These are phyloP conservation scores for Austroboletus niveus DNA, from an alignment of 1,284 basidiomycete genomes.

Conservation along the genomic window DNA sequence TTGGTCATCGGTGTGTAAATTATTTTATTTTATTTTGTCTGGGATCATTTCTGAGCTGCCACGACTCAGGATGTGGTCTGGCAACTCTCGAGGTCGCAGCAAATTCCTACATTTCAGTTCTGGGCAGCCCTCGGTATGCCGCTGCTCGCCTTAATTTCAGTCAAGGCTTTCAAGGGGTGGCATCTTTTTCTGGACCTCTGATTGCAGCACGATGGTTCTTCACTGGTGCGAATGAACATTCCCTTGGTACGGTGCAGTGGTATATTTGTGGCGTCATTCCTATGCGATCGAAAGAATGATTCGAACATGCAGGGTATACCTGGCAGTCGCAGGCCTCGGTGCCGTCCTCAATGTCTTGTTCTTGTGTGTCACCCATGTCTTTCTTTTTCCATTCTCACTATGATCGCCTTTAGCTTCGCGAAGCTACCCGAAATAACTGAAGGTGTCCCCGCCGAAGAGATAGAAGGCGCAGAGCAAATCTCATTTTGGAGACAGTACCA, in stretches of 20 bases:
- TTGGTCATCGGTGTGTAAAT: constrained; percentile 54
- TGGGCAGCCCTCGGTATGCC: constrained; percentile 68
- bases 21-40: background rate
- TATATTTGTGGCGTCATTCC: constrained; percentile 17
- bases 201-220: constrained; percentile 81
- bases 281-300: constrained; percentile 2
- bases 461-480: constrained; percentile 45
- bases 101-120: constrained; percentile 76
- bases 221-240: constrained; percentile 55
- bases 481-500: constrained; percentile 72
- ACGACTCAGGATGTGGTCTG: constrained; percentile 60
- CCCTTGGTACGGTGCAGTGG: constrained; percentile 75
- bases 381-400: background rate
- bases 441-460: constrained; percentile 55
- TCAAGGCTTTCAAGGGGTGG: constrained; percentile 81
- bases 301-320: constrained; percentile 59
- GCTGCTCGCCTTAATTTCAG: constrained; percentile 80
- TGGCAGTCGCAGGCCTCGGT: constrained; percentile 71
- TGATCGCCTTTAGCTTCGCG: constrained; percentile 49
- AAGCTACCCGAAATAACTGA: constrained; percentile 76
- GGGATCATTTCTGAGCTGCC: background rate
- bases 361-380: constrained; percentile 40
- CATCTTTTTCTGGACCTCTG: constrained; percentile 76
- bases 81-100: constrained; percentile 71
- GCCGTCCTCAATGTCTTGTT: constrained; percentile 66